phyloP scores from a whole-genome alignment of 2,329 filamentous ascomycete species.

The Diplodia seriata region DNA sequence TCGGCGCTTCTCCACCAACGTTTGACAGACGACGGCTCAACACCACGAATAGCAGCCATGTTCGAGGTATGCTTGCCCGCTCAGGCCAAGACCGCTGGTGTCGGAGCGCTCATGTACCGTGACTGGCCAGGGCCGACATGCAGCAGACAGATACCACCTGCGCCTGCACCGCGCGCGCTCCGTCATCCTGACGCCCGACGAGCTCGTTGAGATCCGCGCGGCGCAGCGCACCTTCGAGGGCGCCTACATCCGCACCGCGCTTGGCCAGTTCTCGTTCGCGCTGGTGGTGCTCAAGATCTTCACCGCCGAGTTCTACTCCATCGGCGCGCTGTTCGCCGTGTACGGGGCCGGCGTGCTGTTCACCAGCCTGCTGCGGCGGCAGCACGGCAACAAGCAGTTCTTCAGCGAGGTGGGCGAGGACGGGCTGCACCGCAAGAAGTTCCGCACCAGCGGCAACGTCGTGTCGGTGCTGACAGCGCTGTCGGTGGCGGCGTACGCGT shows the following conservation, averaged over 20 bases:
- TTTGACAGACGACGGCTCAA: conserved; percentile 24
- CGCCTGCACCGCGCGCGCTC: conserved; percentile 84
- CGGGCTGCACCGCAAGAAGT: conserved; percentile 66
- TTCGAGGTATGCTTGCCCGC: conserved; percentile 35
- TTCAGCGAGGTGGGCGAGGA: conserved; percentile 71
- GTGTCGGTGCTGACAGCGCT: conserved; percentile 68
- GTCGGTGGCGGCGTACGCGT: conserved; percentile 67
- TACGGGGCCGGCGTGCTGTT: conserved; percentile 86
- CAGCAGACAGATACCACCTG: conserved; percentile 76
- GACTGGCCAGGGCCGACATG: conserved; percentile 59
- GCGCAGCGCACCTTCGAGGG: conserved; percentile 97
- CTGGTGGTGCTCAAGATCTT: conserved; percentile 97
- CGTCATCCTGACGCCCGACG: conserved; percentile 78
- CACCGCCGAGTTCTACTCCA: conserved; percentile 93
- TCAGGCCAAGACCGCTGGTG: conserved; percentile 1
- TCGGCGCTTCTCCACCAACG: conserved; percentile 19
- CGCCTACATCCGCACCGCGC: conserved; percentile 91
- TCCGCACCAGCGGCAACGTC: conserved; percentile 71
- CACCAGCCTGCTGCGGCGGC: conserved; percentile 83
- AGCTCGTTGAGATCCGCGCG: conserved; percentile 92
- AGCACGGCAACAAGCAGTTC: conserved; percentile 93
- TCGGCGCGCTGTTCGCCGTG: conserved; percentile 92
- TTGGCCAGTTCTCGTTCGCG: conserved; percentile 94
- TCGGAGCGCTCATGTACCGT: conserved; percentile 17
- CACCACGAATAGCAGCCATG: conserved; percentile 32